Evolutionary conservation across 2,329 filamentous ascomycete species (phyloP), one percentile per base, ranked within the genome.

Genomic region (Achaetomium macrosporum): DNA sequence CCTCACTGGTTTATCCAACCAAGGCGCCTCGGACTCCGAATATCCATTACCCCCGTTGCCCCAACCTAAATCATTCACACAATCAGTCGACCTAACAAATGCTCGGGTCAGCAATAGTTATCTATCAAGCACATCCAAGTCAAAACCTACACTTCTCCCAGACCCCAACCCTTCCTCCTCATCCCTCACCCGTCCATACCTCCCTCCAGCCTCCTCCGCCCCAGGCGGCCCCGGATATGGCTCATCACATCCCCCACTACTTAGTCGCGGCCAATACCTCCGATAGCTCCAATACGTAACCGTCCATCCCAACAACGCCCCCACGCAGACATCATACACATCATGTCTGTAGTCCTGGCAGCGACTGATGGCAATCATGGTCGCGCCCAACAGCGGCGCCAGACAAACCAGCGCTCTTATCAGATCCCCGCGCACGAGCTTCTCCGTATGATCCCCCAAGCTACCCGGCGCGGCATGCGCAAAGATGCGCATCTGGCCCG

Each of bases 341-440:
- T 88, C 84, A 60, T 88, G 84, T 45, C 85, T 71, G 63, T 88
- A 87, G 66, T 87, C 84, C 67, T 87, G 78, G 59, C 82, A 85
- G 7, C 85, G 74, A 42, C 82, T 84, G 53, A 87, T 84, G 41
- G 83, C 83, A 58, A 88, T 84, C 67, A 85, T 72, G n/a, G 76
- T 73, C 1, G 84, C 85, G 9, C 81, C 81, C 4, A 87, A 64
- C 2, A 86, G 65, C 0, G 84, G 84, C 2, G 69, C 60, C 2
- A 86, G 65, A 50, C 81, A 84, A 5, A 85, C 49, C 39, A 87
- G 63, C 3, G 79, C 76, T 11, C 79, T 73, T 37, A 76, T 71
- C 9, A 85, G 69, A 56, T 83, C 81, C 7, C 76, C 73, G 15
- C 71, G 53, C 3, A 65, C 60, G 9, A 64, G 29, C 45, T 63